These are phyloP conservation scores for Phytophthora europaea DNA, from an alignment of 352 stramenopile genomes.

Conservation along the genomic window DNA sequence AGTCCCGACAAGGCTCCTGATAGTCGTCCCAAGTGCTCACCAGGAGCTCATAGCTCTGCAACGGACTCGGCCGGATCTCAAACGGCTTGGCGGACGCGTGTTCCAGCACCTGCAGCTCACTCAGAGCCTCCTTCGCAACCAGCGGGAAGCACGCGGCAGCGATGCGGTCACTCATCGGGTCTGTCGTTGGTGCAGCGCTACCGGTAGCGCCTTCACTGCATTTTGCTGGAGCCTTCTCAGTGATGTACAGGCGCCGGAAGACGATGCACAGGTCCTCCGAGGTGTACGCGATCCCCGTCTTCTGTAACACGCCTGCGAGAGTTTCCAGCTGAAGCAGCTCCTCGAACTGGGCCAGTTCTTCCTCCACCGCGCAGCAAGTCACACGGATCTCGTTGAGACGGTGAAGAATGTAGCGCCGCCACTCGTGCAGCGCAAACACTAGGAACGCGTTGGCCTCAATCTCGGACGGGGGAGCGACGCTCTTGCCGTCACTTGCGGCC, in stretches of 20 bases:
- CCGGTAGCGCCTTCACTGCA: neutral
- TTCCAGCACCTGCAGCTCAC: constrained; percentile 53
- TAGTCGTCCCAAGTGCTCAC: constrained; percentile 70
- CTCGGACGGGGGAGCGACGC: neutral
- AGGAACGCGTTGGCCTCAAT: constrained; percentile 69
- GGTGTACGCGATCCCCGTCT: constrained; percentile 50
- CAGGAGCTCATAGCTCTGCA: constrained; percentile 68
- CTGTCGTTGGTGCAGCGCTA: constrained; percentile 6
- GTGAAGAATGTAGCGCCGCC: constrained; percentile 75
- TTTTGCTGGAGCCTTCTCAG: constrained; percentile 40
- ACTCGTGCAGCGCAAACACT: constrained; percentile 69
- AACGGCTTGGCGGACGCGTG: constrained; percentile 48
- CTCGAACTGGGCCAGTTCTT: constrained; percentile 67
- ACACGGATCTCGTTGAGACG: constrained; percentile 77
- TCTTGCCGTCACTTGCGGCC: constrained; percentile 17
- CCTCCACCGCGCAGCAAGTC: constrained; percentile 64
- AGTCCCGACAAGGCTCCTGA: constrained; percentile 43
- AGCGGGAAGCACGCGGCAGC: constrained; percentile 71
- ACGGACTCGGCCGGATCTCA: constrained; percentile 40
- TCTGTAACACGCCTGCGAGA: constrained; percentile 63
- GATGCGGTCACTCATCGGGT: constrained; percentile 72
- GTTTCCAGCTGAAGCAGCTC: constrained; percentile 61
- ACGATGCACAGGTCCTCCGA: constrained; percentile 73
- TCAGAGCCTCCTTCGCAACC: constrained; percentile 55
- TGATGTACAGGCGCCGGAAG: constrained; percentile 71